phyloP scores from a whole-genome alignment of 495 filamentous ascomycete genomes.

The Annulohypoxylon nitens region DNA sequence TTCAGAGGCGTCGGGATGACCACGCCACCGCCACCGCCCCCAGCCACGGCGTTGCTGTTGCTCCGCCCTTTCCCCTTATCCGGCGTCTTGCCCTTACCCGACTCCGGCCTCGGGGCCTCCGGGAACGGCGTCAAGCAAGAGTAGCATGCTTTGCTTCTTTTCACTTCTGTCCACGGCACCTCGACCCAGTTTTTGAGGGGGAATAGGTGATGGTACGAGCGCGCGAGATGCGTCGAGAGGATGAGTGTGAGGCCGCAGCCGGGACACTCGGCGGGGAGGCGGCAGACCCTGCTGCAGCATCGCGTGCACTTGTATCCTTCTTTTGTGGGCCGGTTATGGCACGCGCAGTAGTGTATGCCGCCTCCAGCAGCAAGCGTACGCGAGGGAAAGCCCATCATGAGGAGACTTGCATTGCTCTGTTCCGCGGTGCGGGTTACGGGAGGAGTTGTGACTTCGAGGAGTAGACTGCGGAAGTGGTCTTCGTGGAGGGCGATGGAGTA shows the following conservation, averaged over 20 bases:
- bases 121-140: constrained; percentile 68
- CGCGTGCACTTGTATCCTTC: constrained; percentile 95
- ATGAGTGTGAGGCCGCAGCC: constrained; percentile 93
- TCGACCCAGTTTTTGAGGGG: constrained; percentile 91
- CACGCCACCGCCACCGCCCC: constrained; percentile 14
- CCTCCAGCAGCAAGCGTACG: constrained; percentile 80
- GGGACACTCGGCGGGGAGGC: constrained; percentile 91
- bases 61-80: constrained; percentile 41
- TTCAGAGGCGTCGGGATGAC: constrained; percentile 59
- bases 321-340: constrained; percentile 83
- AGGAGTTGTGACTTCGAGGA: constrained; percentile 89
- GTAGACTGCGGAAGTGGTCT: constrained; percentile 86
- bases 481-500: constrained; percentile 92
- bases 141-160: constrained; percentile 63
- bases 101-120: constrained; percentile 34
- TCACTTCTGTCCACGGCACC: constrained; percentile 83
- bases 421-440: constrained; percentile 79
- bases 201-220: constrained; percentile 96
- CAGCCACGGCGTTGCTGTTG: constrained; percentile 52
- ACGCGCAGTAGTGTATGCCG: constrained; percentile 82
- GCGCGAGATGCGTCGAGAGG: constrained; percentile 92
- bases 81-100: constrained; percentile 27
- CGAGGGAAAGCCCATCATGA: constrained; percentile 99
- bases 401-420: constrained; percentile 77
- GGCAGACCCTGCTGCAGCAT: constrained; percentile 90